phyloP scores from a whole-genome alignment of 2,329 filamentous ascomycete genomes.

The Arthroderma sp. region DNA sequence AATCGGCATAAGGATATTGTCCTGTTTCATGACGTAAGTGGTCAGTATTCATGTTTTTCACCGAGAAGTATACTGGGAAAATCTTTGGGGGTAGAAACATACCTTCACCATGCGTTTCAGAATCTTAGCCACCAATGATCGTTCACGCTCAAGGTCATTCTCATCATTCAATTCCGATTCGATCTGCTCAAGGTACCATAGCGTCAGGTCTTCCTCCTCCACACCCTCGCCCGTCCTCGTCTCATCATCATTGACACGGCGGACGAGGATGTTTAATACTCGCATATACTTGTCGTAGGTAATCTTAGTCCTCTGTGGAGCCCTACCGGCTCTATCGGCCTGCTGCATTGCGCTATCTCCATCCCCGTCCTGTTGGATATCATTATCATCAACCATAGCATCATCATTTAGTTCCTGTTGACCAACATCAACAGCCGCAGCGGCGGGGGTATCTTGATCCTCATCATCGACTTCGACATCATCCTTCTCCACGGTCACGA shows the following conservation, averaged over 20 bases:
- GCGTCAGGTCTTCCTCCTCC: conserved; percentile 63
- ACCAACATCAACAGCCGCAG: conserved; percentile 19
- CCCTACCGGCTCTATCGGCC: conserved; percentile 25
- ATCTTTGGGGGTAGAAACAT: conserved; percentile 22
- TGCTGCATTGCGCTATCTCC: conserved; percentile 43
- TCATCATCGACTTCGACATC: conserved; percentile 89
- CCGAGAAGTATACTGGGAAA: not conserved
- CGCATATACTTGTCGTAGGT: conserved; percentile 90
- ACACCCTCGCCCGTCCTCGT: conserved; percentile 63
- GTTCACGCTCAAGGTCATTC: conserved; percentile 68
- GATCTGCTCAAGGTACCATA: conserved; percentile 87
- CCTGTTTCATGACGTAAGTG: conserved; percentile 25
- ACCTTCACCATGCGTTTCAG: conserved; percentile 95
- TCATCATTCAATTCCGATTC: conserved; percentile 70
- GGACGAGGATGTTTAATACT: conserved; percentile 77
- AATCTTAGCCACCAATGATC: conserved; percentile 64
- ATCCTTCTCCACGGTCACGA: conserved; percentile 95
- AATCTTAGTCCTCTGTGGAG: conserved; percentile 61
- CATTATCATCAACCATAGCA: conserved; percentile 37
- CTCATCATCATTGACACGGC: conserved; percentile 74
- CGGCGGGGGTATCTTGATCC: conserved; percentile 41
- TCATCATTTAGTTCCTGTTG: conserved; percentile 28
- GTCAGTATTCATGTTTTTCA: not conserved
- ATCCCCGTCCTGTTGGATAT: conserved; percentile 31
- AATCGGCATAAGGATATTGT: conserved; percentile 47